Percentiles rank a stretch among this genome's conserved stretches.
phyloP scores from a whole-genome alignment of 2,329 filamentous ascomycete species.

The Aspergillus felis region DNA sequence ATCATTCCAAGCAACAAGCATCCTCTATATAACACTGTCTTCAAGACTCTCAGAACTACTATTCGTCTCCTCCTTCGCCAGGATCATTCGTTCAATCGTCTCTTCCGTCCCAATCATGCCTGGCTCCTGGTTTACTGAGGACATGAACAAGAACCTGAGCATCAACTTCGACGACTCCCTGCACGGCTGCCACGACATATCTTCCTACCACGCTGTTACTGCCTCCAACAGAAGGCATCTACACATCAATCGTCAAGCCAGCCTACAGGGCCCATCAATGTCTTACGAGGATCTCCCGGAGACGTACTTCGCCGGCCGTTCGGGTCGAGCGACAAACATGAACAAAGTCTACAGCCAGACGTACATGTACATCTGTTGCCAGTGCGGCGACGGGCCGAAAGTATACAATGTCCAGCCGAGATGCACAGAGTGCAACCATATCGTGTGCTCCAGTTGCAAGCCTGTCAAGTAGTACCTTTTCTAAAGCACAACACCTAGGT shows the following conservation, averaged over 20 bases:
- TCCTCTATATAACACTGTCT: neutral
- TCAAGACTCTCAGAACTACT: neutral
- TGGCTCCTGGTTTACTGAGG: neutral
- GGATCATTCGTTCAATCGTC: neutral
- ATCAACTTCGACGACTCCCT: neutral
- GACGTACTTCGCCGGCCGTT: neutral
- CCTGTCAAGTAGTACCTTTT: conserved; percentile 22
- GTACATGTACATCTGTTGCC: conserved; percentile 37
- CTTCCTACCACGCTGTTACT: neutral
- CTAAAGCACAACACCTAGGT: conserved; percentile 2
- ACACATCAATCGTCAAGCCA: neutral
- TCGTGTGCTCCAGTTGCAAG: conserved; percentile 25
- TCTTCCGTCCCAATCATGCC: neutral
- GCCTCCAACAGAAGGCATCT: neutral
- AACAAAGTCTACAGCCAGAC: conserved; percentile 10
- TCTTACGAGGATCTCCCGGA: neutral
- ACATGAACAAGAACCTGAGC: neutral
- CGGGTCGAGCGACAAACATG: neutral
- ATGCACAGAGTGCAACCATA: conserved; percentile 33
- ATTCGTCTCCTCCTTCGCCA: neutral
- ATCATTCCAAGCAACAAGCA: neutral
- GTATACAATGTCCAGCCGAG: conserved; percentile 29
- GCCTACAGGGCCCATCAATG: neutral
- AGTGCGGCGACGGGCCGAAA: conserved; percentile 38
- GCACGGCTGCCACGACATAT: neutral